Percentiles rank a stretch among this genome's conserved stretches.
phyloP scores from a whole-genome alignment of 768 basidiomycete genomes.

The Galerina marginata region DNA sequence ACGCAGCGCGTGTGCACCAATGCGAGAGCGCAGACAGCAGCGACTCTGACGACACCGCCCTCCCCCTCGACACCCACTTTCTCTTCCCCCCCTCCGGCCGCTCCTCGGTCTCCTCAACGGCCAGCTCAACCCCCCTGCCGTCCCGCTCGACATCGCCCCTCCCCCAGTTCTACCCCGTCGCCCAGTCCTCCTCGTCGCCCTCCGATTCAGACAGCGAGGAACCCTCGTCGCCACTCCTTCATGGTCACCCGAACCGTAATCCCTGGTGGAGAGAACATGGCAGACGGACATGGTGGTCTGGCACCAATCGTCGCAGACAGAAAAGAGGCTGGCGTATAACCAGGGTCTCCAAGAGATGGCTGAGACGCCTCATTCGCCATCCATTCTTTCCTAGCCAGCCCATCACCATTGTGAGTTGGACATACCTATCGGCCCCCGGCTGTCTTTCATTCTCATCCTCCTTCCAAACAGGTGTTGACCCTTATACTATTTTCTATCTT shows the following conservation, averaged over 20 bases:
- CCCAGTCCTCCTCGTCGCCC: slow-evolving; percentile 49
- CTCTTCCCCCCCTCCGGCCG: slow-evolving; percentile 35
- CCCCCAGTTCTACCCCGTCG: slow-evolving; percentile 55
- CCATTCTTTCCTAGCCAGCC: slow-evolving; percentile 83
- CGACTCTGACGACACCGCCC: slow-evolving; percentile 45
- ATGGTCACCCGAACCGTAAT: slow-evolving; percentile 32
- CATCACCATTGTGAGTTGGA: slow-evolving; percentile 73
- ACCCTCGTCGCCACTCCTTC: slow-evolving; percentile 51
- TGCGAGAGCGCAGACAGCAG: slow-evolving; percentile 52
- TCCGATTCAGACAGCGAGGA: slow-evolving; percentile 70
- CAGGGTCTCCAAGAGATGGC: slow-evolving; percentile 58
- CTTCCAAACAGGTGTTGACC: slow-evolving; percentile 33
- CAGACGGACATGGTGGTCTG: slow-evolving; percentile 63
- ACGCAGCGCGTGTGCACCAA: slow-evolving; percentile 26
- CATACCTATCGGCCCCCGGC: background rate
- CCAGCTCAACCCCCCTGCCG: slow-evolving; percentile 58
- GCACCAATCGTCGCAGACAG: slow-evolving; percentile 52
- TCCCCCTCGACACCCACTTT: slow-evolving; percentile 31
- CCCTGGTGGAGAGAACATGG: slow-evolving; percentile 48
- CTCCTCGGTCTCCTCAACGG: slow-evolving; percentile 40
- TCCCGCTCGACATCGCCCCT: slow-evolving; percentile 68
- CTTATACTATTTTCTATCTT: slow-evolving; percentile 77
- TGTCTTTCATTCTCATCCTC: slow-evolving; percentile 12
- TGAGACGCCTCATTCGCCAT: slow-evolving; percentile 65
- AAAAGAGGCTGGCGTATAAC: slow-evolving; percentile 51